Base-by-base conservation (phyloP, 192 early-diverging fungal species). In the Coemansia sp. region DNA sequence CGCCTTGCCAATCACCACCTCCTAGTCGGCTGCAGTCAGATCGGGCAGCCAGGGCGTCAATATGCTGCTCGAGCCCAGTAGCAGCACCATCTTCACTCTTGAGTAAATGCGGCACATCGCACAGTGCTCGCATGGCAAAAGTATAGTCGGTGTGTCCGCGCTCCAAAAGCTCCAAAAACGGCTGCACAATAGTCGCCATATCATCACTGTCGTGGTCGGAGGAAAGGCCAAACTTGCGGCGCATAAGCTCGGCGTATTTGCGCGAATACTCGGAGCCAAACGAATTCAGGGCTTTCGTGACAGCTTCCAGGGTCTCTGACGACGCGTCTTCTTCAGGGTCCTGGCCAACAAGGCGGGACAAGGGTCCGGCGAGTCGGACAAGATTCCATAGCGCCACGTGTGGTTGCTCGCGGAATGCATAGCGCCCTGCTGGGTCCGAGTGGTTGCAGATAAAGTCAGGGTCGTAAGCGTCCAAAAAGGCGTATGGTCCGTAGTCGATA, bases 401-500 rank as follows among this genome's bases (percentile, higher is more conserved):
- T 3, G 95, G 94, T 71, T 97, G 95, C 40, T 92, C 84, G 60
- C 81, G 67, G 52, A 95, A 96, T 5, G 87, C 73, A 70, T 92
- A 95, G 31, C 93, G 90, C 11, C 95, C 95, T 1, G 66, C 64
- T 2, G 85, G 44, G 49, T 97, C 95, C 9, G 91, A 92, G 68
- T 89, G 87, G 72, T 96, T 95, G 77, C 92, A 93, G 24, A 93
- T 86, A 69, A 89, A 92, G 24, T 61, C 69, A 5, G 94, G 93
- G 50, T 97, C 92, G 72, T 95, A 93, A 1, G 78, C 86, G 64
- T 97, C 95, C 65, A 97, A 68, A 64, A 97, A 95, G 46, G 88
- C 89, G 69, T 85, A 96, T 10, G 95, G 94, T 0, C 95, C 95
- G 69, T 92, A 95, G 71, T 97, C 95, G 34, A 96, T 85, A 1